Evolutionary conservation across 2,329 filamentous ascomycete genomes (phyloP), one percentile per base, ranked within the genome.

Genomic region (Phyllosticta citribraziliensis): DNA sequence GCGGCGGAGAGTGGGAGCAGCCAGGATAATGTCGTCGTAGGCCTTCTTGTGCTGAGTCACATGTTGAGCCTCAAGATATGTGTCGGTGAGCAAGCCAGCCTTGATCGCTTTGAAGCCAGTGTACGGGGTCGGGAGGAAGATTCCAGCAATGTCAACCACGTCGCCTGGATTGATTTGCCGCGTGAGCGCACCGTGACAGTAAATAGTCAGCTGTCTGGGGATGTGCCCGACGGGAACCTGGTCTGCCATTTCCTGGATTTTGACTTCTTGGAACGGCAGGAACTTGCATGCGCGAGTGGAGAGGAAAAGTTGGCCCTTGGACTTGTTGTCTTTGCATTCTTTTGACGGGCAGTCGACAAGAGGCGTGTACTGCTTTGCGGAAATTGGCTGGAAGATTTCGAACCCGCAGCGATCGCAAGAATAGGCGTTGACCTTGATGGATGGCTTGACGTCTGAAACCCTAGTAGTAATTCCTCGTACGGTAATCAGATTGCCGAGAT

Each of bases 161-260:
- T 99, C 94, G 65, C 94, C 94, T 2, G 94, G 94, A 72, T 90
- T 97, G 70, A 97, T 84, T 68, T 90, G 86, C 63, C 94, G 83
- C 30, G 93, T 91, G 12, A 96, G 81, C 63, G 85, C 89, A 63
- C 94, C 94, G 70, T 95, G 88, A 74, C 91, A 96, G 69, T 96
- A 84, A 22, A 99, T 79, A 0, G 93, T 97, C 64, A 99, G 78
- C 62, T 91, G 91, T 63, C 94, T 85, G 33, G 94, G 94, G 68
- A 99, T 99, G 72, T 99, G 94, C 57, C 94, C 94, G 65, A 99
- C 95, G 8, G 94, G 94, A 0, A 99, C 94, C 74, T 99, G 94
- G 73, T 99, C 94, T n/a, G 94, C 91, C 85, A 97, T 90, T 73
- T 99, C 94, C 75, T 99, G 94, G 61, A 99, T 91, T 78, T 97